Evolutionary conservation across 805 yeast species (phyloP), one percentile per base, ranked within the genome.

Genomic region (Ogataea nitratoaversa): DNA sequence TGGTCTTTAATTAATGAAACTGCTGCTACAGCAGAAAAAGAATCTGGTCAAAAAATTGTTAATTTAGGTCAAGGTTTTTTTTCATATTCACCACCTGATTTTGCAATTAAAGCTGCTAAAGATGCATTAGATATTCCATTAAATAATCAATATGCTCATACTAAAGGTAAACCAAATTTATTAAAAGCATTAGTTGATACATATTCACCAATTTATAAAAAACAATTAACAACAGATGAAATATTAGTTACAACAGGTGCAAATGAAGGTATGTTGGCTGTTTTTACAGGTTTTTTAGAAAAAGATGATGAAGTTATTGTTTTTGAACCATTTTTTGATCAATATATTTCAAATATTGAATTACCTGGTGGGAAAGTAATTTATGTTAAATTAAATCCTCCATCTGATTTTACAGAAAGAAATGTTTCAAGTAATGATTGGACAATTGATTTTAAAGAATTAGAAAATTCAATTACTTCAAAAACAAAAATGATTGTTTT

Each of bases 51-150:
- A 52, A 84, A 87, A 38, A 79, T 91, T 41, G 82, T 83, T 45
- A 93, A 93, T 54, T 73, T 93, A 42, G 99, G 99, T 25, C 99
- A 93, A 63, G 99, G 99, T 2, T 93, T 93, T 66, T 93, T 93
- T 70, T 88, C 96, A 2, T 93, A 91, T 61, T 76, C 90, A 23
- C 99, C 99, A 3, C 99, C 99, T 1, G 76, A 79, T n/a, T 93
- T 93, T 64, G 96, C 95, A 13, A 70, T 84, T 43, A 73, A 79
- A 9, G 95, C 96, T 6, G 95, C 91, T 14, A 76, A 79, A 48
- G 71, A 74, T 32, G 91, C 96, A 0, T 70, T 89, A 33, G 80
- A 78, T 40, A 69, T 68, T 25, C 82, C 98, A 3, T 71, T 80
- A 43, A 78, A 78, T 59, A 93, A 93, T 64, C 99, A 93, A 65